Base-by-base conservation (phyloP, 768 basidiomycete species). In the Gelatoporia subvermispora region DNA sequence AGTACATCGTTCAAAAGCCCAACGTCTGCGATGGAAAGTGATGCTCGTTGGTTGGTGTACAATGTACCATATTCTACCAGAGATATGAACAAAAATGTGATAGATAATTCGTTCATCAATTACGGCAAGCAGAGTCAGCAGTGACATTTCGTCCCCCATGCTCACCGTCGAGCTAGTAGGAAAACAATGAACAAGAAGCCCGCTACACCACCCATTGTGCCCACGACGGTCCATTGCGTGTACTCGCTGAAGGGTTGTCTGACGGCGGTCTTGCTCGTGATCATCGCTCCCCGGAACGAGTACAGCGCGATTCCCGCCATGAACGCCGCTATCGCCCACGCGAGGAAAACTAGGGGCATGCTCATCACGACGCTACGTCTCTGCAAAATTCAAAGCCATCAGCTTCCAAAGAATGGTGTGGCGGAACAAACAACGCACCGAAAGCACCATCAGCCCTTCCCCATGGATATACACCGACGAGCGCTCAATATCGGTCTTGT, bases 321-420 rank as follows among this genome's bases (percentile, higher is more conserved):
- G 67, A 90, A 85, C 1, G 77, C 83, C 1, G 81, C 72, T 52
- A 88, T 73, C 1, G 84, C 78, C 62, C 88, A 90, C 0, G 80
- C 77, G 28, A 89, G 68, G 54, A 88, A 82, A 22, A 88, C 85
- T 18, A 87, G 68, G 1, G 88, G 88, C 11, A 89, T 74, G 1
- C 88, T 85, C 50, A 86, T 70, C 34, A 85, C 65, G 21, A 89
- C 67, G 49, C 79, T 81, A 18, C 82, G 75, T 58, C 75, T 71
- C 81, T 84, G 61, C 24, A 52, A 28, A 31, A 43, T 22, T 23
- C 36, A 24, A 5, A 5, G 38, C 17, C 9, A 24, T 59, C 36
- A 18, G 36, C 55, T 42, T 9, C 13, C 51, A 43, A 31, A 8
- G 67, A 9, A 10, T 16, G 18, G 24, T 7, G 20, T 4, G 25